Base-by-base conservation (phyloP, 805 yeast genomes). In the Lachancea sp. region DNA sequence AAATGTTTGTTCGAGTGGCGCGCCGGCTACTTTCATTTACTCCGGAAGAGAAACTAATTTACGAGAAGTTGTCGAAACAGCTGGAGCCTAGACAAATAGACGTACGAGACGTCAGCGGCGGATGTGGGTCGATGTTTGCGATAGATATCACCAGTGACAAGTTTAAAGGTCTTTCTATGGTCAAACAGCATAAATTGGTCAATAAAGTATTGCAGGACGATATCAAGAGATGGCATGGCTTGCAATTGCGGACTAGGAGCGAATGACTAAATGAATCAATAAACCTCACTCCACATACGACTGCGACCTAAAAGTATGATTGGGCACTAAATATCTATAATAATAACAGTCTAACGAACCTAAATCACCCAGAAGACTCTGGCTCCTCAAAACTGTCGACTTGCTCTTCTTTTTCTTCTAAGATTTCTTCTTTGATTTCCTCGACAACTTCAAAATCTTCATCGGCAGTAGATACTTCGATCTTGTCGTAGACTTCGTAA, bases 111-210 rank as follows among this genome's bases (percentile, higher is more conserved):
- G 78, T 90, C 7, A 80, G 92, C 20, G 97, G 90, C 15, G 98
- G 98, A 1, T 92, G 98, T 64, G 98, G 98, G 1, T 88, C 97
- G 5, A 92, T 92, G 98, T 92, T 87, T 65, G 87, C 95, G 35
- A 90, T 92, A 37, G 67, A 71, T 43, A 75, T 92, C 13, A 83
- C 79, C 34, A 79, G 92, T 40, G 70, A 69, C 2, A 67, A 76
- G 54, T 92, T 92, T 64, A 77, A 83, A 51, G 95, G 95, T 0
- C 56, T 85, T 32, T 68, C 85, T 1, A 86, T 86, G 79, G 72
- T 92, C 49, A 89, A 88, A 57, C 98, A 92, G 61, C 98, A 92
- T 56, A 73, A 96, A 45, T 61, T 90, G 50, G 97, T 92, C 12
- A 90, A 92, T 62, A 75, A 77, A 40, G 69, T 79, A 2, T 68